These are phyloP conservation scores for Verticillium isaacii DNA, from an alignment of 2,329 filamentous ascomycete species.

Conservation along the genomic window DNA sequence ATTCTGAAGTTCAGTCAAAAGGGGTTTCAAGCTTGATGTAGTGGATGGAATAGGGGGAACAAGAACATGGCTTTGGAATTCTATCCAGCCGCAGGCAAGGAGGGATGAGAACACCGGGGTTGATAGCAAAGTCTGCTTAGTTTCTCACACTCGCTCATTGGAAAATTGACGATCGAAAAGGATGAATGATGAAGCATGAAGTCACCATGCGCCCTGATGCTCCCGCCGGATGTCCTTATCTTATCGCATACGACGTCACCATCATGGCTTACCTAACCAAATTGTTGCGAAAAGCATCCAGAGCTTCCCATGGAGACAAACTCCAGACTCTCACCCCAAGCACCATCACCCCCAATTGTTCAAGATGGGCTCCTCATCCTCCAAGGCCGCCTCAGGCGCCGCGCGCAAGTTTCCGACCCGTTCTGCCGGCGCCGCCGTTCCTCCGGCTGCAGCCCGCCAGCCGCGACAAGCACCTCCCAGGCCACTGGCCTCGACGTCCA, in stretches of 20 bases:
- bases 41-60: not conserved
- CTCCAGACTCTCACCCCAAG: not conserved
- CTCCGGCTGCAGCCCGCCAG: constrained; percentile 10
- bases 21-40: no score
- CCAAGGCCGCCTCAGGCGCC: constrained; percentile 36
- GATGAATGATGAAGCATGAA: not conserved
- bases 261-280: not conserved
- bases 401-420: constrained; percentile 40
- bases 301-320: not conserved
- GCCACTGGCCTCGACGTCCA: constrained; percentile 16
- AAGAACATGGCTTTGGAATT: not conserved
- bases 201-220: not conserved
- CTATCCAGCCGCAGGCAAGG: no score
- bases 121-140: no score
- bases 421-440: constrained; percentile 19
- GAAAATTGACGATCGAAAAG: not conserved
- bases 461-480: constrained; percentile 14
- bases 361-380: constrained; percentile 41
- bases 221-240: not conserved
- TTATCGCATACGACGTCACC: not conserved
- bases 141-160: no score
- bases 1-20: not conserved
- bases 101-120: no score
- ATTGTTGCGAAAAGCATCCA: not conserved
- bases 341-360: not conserved